These are phyloP conservation scores for Cenchrus purpureus DNA, from an alignment of 176 grass and related monocot genomes.

Conservation along the genomic window DNA sequence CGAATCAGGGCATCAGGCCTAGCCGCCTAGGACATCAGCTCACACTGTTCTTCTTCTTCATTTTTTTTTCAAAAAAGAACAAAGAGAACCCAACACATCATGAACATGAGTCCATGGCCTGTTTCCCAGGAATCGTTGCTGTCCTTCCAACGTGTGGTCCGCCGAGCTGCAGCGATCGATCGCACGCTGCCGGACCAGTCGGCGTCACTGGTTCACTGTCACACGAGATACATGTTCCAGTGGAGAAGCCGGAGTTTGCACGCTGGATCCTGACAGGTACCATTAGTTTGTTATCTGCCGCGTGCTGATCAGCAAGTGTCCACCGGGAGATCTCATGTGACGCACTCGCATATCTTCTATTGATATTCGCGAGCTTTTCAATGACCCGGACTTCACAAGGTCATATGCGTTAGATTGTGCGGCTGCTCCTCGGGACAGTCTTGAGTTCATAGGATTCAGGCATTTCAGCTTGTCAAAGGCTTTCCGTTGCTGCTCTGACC, in stretches of 20 bases:
- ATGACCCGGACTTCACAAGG: neutral
- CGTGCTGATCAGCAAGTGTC: neutral
- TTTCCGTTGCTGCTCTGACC: neutral
- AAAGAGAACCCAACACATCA: neutral
- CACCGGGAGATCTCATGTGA: neutral
- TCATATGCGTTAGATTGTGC: neutral
- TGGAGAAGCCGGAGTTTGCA: constrained; percentile 43
- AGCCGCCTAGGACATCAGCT: neutral
- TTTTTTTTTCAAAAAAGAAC: neutral
- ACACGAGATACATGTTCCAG: constrained; percentile 42
- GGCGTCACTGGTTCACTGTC: constrained; percentile 4
- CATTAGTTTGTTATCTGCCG: neutral
- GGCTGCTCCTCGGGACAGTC: neutral
- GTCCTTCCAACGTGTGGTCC: constrained; percentile 1
- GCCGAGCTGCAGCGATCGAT: neutral
- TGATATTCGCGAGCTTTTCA: neutral
- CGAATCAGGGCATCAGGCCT: neutral
- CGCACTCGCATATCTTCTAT: neutral
- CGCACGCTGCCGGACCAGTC: neutral
- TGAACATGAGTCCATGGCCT: neutral
- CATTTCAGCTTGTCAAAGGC: neutral
- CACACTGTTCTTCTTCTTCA: neutral
- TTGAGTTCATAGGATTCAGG: neutral
- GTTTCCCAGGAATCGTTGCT: neutral
- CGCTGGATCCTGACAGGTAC: constrained; percentile 34